phyloP scores from a whole-genome alignment of 257 asterid species.

The Solanum etuberosum region DNA sequence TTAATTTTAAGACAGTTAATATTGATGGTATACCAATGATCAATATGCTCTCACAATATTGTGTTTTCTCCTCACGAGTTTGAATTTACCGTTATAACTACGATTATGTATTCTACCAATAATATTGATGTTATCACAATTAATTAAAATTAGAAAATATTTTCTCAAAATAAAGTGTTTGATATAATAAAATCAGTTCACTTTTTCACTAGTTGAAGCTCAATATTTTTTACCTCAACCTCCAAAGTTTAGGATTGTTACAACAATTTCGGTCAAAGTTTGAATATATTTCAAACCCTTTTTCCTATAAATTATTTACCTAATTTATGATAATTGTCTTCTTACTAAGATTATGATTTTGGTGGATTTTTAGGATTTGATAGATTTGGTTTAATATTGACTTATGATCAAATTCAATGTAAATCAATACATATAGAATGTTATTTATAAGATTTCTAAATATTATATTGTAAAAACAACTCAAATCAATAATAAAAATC shows the following conservation, averaged over 20 bases:
- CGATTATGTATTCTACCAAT: background rate
- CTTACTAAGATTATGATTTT: too few species aligned
- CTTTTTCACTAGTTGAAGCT: background rate
- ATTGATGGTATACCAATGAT: background rate
- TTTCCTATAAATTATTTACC: background rate
- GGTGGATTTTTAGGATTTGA: background rate
- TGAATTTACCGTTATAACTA: background rate
- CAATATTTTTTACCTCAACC: background rate
- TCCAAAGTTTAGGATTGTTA: too few species aligned
- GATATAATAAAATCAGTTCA: background rate
- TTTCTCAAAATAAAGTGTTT: too few species aligned
- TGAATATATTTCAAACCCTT: too few species aligned
- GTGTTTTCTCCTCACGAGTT: background rate
- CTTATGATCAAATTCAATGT: background rate
- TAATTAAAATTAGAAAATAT: too few species aligned
- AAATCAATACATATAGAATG: background rate
- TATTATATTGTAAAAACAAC: too few species aligned
- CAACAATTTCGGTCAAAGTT: fast-evolving
- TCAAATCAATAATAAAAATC: background rate
- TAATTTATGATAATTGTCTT: too few species aligned
- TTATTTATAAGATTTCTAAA: too few species aligned
- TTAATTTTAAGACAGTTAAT: too few species aligned
- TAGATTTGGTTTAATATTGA: background rate
- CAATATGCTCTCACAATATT: background rate
- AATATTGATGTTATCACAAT: background rate